Evolutionary conservation across 257 asterid genomes (phyloP).

Genomic region (Ajuga chamaepitys): DNA sequence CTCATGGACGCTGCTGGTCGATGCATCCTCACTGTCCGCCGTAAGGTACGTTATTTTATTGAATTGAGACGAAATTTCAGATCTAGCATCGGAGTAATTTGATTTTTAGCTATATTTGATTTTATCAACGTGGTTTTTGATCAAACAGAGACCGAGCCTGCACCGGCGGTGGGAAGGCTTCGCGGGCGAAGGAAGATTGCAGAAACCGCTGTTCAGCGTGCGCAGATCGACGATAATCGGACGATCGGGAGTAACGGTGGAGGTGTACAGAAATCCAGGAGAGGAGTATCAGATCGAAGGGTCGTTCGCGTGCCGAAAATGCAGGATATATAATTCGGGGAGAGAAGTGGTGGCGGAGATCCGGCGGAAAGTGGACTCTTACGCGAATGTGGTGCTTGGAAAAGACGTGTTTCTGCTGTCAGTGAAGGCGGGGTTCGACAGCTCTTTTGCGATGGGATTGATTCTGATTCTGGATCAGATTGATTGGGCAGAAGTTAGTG

Average conservation of each 20-base stretch:
- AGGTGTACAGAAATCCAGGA: constrained; percentile 21
- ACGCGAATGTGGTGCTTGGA: constrained; percentile 51
- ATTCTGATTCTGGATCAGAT: constrained; percentile 62
- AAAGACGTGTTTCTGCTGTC: constrained; percentile 52
- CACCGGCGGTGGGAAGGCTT: constrained; percentile 80
- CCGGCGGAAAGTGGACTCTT: constrained; percentile 55
- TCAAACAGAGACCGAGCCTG: constrained; percentile 59
- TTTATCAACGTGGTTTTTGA: not conserved
- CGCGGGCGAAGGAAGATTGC: constrained; percentile 44
- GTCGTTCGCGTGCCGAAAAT: constrained; percentile 46
- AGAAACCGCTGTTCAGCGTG: constrained; percentile 42
- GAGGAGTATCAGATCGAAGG: constrained; percentile 66
- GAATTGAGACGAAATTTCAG: too few species aligned
- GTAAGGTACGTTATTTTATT: constrained; percentile 40
- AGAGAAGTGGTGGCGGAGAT: constrained; percentile 56
- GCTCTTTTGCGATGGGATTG: constrained; percentile 72
- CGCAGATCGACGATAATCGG: constrained; percentile 41
- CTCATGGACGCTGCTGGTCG: constrained; percentile 69
- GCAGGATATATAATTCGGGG: constrained; percentile 31
- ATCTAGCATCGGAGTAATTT: too few species aligned
- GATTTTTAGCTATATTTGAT: too few species aligned
- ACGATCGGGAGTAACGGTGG: constrained; percentile 34
- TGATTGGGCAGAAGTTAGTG: constrained; percentile 19
- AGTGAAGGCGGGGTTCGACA: constrained; percentile 49
- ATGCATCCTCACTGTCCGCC: constrained; percentile 72